Conservation (phyloP, 192 early-diverging fungal genomes). For the Backusella parvicylindrica region DNA sequence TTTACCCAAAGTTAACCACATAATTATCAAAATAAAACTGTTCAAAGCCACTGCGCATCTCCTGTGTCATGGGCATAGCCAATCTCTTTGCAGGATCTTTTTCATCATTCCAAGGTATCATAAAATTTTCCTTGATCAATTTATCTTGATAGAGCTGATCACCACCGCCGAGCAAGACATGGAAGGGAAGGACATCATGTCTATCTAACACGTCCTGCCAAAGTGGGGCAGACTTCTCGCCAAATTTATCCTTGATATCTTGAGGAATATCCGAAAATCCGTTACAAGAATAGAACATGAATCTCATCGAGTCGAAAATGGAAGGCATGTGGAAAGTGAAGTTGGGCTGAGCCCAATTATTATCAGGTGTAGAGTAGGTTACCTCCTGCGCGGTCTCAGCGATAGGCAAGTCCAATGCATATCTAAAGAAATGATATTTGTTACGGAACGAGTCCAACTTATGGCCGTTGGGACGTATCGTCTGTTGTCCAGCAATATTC, state of each 20-base stretch:
- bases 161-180: slow-evolving; percentile 71
- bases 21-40: slow-evolving; percentile 34
- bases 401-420: slow-evolving; percentile 50
- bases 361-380: slow-evolving; percentile 36
- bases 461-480: slow-evolving; percentile 14
- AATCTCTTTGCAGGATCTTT: slow-evolving; percentile 27
- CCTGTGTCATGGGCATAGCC: slow-evolving; percentile 11
- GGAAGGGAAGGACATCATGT: slow-evolving; percentile 57
- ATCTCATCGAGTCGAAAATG: slow-evolving; percentile 54
- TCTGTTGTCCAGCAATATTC: not conserved
- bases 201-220: slow-evolving; percentile 68
- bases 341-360: slow-evolving; percentile 15
- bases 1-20: slow-evolving; percentile 23
- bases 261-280: slow-evolving; percentile 59
- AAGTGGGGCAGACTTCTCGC: slow-evolving; percentile 45
- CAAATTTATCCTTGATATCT: slow-evolving; percentile 44
- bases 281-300: slow-evolving; percentile 71
- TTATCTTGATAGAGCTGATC: slow-evolving; percentile 71
- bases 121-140: slow-evolving; percentile 51
- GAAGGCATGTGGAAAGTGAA: slow-evolving; percentile 45
- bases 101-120: slow-evolving; percentile 56
- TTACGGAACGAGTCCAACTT: slow-evolving; percentile 52
- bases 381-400: slow-evolving; percentile 39
- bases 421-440: slow-evolving; percentile 62
- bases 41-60: slow-evolving; percentile 28